A percentile compares a stretch with the other conserved stretches of the same genome.
Evolutionary conservation across 768 basidiomycete genomes (phyloP).

Genomic region (Naganishia vaughanmartiniae): DNA sequence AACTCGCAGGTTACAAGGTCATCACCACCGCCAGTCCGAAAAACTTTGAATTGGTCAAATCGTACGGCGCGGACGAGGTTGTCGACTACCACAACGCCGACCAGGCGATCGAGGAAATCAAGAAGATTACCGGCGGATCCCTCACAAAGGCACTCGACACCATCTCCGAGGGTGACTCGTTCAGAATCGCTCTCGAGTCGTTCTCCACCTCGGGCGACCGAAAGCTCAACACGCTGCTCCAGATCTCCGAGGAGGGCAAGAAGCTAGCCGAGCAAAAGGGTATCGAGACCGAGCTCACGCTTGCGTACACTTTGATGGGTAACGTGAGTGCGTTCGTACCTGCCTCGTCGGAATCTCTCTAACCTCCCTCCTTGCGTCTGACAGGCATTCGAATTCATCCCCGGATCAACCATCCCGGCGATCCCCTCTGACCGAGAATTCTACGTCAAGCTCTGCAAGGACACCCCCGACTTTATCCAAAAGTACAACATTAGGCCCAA

Average conservation of each 20-base stretch:
- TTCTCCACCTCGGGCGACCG: constrained; percentile 38
- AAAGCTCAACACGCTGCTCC: constrained; percentile 34
- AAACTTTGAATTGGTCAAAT: constrained; percentile 53
- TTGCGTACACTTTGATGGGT: constrained; percentile 42
- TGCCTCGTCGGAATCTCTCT: neutral
- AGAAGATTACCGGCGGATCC: constrained; percentile 37
- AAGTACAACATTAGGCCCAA: constrained; percentile 39
- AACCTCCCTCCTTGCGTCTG: neutral
- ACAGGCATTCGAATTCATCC: constrained; percentile 42
- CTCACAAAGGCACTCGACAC: constrained; percentile 38
- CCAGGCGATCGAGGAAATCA: constrained; percentile 38
- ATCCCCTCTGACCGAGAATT: constrained; percentile 36
- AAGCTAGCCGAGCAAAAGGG: constrained; percentile 30
- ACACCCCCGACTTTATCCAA: constrained; percentile 34
- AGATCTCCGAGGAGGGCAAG: constrained; percentile 32
- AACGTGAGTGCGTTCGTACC: constrained; percentile 27
- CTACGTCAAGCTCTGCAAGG: constrained; percentile 30
- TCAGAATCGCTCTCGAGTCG: constrained; percentile 33
- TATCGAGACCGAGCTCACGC: constrained; percentile 35
- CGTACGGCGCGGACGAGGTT: constrained; percentile 53
- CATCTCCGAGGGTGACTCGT: constrained; percentile 36
- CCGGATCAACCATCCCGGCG: constrained; percentile 33
- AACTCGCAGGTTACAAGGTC: constrained; percentile 50
- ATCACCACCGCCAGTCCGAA: constrained; percentile 52
- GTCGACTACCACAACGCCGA: constrained; percentile 54